phyloP scores from a whole-genome alignment of 371 early-diverging fungal genomes.

The Entomophthora muscae region DNA sequence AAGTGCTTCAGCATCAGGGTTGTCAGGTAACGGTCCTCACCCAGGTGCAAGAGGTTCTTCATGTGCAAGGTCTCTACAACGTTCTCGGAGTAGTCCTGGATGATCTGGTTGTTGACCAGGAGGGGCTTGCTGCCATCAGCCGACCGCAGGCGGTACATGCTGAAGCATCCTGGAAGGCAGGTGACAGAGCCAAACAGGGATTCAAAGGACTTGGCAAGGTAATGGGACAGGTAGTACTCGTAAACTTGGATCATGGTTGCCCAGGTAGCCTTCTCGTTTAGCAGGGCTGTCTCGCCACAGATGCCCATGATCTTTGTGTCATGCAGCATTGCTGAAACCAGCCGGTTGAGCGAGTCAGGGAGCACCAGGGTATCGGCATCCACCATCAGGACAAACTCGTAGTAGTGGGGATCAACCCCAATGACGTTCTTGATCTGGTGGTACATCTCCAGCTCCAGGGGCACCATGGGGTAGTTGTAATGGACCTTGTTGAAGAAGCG shows the following conservation, averaged over 20 bases:
- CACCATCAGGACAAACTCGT: constrained; percentile 88
- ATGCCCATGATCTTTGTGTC: constrained; percentile 81
- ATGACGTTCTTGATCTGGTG: constrained; percentile 84
- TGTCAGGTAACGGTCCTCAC: constrained; percentile 87
- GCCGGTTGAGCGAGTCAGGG: constrained; percentile 67
- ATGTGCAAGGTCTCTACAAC: constrained; percentile 93
- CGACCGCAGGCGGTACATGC: constrained; percentile 73
- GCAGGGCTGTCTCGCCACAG: constrained; percentile 81
- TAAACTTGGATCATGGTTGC: constrained; percentile 99
- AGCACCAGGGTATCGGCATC: constrained; percentile 91
- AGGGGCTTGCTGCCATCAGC: constrained; percentile 36
- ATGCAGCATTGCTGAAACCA: constrained; percentile 68
- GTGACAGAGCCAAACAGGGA: constrained; percentile 95
- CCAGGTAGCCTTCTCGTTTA: constrained; percentile 79
- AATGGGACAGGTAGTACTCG: constrained; percentile 98
- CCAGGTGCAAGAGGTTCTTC: constrained; percentile 71
- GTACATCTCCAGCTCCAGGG: constrained; percentile 82
- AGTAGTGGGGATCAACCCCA: constrained; percentile 66
- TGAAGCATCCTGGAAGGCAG: constrained; percentile 95
- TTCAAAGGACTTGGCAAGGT: constrained; percentile 97
- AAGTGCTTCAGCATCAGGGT: constrained; percentile 97
- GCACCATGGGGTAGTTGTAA: constrained; percentile 77
- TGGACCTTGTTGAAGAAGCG: constrained; percentile 93
- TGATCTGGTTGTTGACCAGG: constrained; percentile 68
- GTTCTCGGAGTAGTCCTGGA: constrained; percentile 86